These are phyloP conservation scores for Pseudozyma flocculosa DNA, from an alignment of 1,284 basidiomycete species.

Conservation along the genomic window DNA sequence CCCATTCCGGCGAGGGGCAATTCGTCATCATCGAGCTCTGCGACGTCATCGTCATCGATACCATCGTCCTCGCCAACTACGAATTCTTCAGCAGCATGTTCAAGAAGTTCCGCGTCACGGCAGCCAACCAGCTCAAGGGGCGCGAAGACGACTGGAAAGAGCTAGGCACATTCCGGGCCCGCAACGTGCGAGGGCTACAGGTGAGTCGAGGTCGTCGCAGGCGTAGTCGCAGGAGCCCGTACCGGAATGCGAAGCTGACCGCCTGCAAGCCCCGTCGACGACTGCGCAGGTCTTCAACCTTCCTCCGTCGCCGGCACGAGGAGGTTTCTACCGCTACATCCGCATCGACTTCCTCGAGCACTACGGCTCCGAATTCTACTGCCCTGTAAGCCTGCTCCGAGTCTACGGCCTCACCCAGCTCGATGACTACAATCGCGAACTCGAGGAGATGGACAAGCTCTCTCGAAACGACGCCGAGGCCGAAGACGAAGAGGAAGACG, in stretches of 20 bases:
- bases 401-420: conserved; percentile 96
- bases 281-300: conserved; percentile 28
- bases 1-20: conserved; percentile 61
- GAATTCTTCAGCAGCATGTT: conserved; percentile 98
- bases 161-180: conserved; percentile 74
- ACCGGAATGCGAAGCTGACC: no score
- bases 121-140: conserved; percentile 72
- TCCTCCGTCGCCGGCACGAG: conserved; percentile 14
- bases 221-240: no score
- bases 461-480: conserved; percentile 2
- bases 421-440: conserved; percentile 76
- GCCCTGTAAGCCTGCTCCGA: conserved; percentile 85
- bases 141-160: conserved; percentile 67
- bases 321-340: conserved; percentile 68
- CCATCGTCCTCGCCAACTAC: conserved; percentile 91
- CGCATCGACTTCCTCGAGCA: conserved; percentile 91
- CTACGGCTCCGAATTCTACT: conserved; percentile 94
- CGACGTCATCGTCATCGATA: conserved; percentile 94
- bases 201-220: conserved; percentile 64
- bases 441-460: conserved; percentile 1
- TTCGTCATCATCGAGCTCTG: conserved; percentile 94
- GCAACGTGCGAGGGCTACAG: conserved; percentile 89
- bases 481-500: conserved; percentile 10
- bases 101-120: conserved; percentile 83
- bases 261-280: no score